A percentile compares a stretch with the other conserved stretches of the same genome.
Conservation (phyloP, 371 early-diverging fungal genomes). For the Massospora cicadina region DNA sequence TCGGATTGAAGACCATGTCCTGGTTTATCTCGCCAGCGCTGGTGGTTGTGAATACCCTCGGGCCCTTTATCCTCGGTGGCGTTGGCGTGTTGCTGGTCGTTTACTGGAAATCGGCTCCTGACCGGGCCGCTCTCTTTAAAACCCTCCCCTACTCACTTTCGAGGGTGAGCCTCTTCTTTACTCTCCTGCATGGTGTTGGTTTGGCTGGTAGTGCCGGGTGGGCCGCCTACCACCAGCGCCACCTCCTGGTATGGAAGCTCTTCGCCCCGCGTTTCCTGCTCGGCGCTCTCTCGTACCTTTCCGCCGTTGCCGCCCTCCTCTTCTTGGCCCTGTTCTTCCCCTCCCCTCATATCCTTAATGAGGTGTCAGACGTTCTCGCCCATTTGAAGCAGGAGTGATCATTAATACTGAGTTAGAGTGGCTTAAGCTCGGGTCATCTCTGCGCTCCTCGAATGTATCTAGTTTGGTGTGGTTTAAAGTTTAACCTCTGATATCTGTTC, state of each 20-base stretch:
- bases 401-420: too few species aligned
- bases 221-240: slow-evolving; percentile 50
- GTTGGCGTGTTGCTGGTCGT: slow-evolving; percentile 23
- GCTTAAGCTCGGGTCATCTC: too few species aligned
- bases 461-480: too few species aligned
- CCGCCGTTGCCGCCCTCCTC: not conserved
- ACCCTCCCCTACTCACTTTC: slow-evolving; percentile 14
- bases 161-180: slow-evolving; percentile 6
- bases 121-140: slow-evolving; percentile 16
- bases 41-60: slow-evolving; percentile 60
- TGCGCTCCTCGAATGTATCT: too few species aligned
- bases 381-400: not conserved
- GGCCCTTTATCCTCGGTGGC: slow-evolving; percentile 37
- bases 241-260: slow-evolving; percentile 91
- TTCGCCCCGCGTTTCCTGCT: slow-evolving; percentile 83
- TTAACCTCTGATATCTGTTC: too few species aligned
- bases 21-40: slow-evolving; percentile 47
- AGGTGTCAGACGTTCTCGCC: slow-evolving; percentile 1
- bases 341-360: not conserved
- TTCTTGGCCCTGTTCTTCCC: slow-evolving; percentile 6
- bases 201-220: slow-evolving; percentile 2
- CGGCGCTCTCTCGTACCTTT: slow-evolving; percentile 20
- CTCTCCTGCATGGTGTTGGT: not conserved
- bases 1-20: slow-evolving; percentile 58
- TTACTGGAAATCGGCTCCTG: slow-evolving; percentile 24